Percentiles rank a stretch among this genome's conserved stretches.
Conservation (phyloP, 139 green algal genomes). For the Haematococcus lacustris region DNA sequence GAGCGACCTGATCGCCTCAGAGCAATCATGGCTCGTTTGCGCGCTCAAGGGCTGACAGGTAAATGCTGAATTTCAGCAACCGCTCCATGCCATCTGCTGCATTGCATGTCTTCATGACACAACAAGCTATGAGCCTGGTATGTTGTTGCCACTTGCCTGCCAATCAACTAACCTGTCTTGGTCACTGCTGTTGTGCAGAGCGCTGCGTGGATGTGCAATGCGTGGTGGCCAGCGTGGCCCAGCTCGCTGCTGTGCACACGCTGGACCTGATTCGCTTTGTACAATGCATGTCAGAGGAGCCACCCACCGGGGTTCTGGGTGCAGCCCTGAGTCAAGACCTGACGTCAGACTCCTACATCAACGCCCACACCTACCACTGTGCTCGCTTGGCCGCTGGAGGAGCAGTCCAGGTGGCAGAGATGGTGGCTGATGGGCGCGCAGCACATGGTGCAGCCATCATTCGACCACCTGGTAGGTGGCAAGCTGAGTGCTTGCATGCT, state of each 20-base stretch:
- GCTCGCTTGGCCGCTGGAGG: slow-evolving; percentile 59
- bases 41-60: slow-evolving; percentile 19
- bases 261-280: slow-evolving; percentile 38
- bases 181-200: slow-evolving; percentile 11
- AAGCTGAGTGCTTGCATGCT: not conserved
- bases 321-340: not conserved
- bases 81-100: not conserved
- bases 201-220: slow-evolving; percentile 36
- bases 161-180: not conserved
- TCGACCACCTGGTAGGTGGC: slow-evolving; percentile 18
- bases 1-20: slow-evolving; percentile 63
- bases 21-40: slow-evolving; percentile 58
- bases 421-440: slow-evolving; percentile 34
- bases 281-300: not conserved
- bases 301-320: not conserved
- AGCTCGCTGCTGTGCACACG: slow-evolving; percentile 60
- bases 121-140: not conserved
- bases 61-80: slow-evolving; percentile 4
- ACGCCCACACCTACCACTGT: slow-evolving; percentile 49
- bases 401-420: slow-evolving; percentile 47
- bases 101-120: not conserved
- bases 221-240: slow-evolving; percentile 37
- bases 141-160: not conserved
- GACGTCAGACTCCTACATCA: slow-evolving; percentile 62
- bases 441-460: slow-evolving; percentile 38